Percentiles rank a stretch among this genome's conserved stretches.
Evolutionary conservation across 176 grass and related monocot genomes (phyloP).

Genomic region (Aegilops speltoides): DNA sequence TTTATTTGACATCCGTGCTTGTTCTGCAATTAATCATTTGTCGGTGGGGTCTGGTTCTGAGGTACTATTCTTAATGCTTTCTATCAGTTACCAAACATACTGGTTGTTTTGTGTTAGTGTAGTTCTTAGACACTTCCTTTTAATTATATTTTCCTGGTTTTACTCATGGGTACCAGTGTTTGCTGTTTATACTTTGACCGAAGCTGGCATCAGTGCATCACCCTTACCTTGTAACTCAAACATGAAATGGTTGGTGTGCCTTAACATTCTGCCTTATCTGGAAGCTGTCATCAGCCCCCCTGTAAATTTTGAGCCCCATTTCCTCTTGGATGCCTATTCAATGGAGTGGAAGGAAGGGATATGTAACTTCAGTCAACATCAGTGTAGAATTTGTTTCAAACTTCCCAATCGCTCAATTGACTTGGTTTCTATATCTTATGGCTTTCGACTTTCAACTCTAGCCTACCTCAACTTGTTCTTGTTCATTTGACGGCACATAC

Average conservation of each 20-base stretch:
- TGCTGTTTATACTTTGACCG: slow-evolving; percentile 5
- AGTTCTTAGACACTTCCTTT: slow-evolving; percentile 13
- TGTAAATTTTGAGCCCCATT: background rate
- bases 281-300: slow-evolving; percentile 1
- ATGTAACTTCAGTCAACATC: background rate
- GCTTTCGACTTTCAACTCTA: too few relatives aligned
- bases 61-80: slow-evolving; percentile 48
- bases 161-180: background rate
- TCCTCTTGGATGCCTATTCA: background rate
- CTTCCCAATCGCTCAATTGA: background rate
- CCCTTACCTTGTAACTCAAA: slow-evolving; percentile 12
- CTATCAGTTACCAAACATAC: background rate
- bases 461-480: too few relatives aligned
- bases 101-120: background rate
- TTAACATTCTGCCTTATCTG: slow-evolving; percentile 13
- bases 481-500: background rate
- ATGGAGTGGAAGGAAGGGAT: background rate
- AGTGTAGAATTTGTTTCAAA: slow-evolving; percentile 13
- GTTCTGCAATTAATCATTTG: slow-evolving; percentile 88
- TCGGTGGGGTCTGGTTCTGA: slow-evolving; percentile 80
- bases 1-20: slow-evolving; percentile 89
- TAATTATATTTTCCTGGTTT: slow-evolving; percentile 6
- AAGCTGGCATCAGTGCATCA: background rate
- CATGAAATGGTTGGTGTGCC: background rate
- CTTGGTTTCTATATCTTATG: too few relatives aligned